Base-by-base conservation (phyloP, 73 alveolate species). In the Durusdinium trenchii region DNA sequence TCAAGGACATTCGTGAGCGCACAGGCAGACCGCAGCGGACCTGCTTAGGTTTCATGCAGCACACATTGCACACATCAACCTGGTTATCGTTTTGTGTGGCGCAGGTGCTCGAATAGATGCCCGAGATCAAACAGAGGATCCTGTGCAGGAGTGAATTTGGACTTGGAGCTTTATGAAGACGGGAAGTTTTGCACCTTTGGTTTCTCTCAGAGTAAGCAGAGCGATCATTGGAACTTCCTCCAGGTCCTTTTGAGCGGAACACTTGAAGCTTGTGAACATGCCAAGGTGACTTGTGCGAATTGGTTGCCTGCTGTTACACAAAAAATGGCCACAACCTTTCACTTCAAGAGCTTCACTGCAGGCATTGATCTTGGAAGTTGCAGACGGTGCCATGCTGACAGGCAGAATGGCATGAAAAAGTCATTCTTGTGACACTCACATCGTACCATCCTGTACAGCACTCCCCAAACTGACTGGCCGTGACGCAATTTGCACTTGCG, bases 51-150 rank as follows among this genome's bases (percentile, higher is more conserved):
- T 43, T 3, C 90, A 79, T 38, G 1, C 43, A 6, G 73, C n/a
- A 60, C n/a, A 3, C 54, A 38, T 75, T n/a, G 14, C 40, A 47
- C 2, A 12, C 35, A 14, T n/a, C 76, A 16, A 47, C 12, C 32
- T 16, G 69, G 23, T 57, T 16, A 12, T 57, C 69, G 32, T 57
- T 57, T 12, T 16, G 83, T 69, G 48, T 6, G 57, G 7, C 3
- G 0, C 18, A 90, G 98, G 98, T n/a, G 98, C 98, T 93, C 98
- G 98, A 47, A 75, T 93, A 73, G 98, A 93, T 51, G 98, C 98
- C 6, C 98, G 98, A 36, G 98, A 93, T 79, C 98, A 93, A 73
- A 93, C 98, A 10, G 98, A 93, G 48, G 98, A 93, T 30, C 98
- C 98, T 3, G 98, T 93, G 14, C 92, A 93, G 98, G 98, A 50